These are phyloP conservation scores for Backusella sp. DNA, from an alignment of 192 early-diverging fungal genomes.

Conservation along the genomic window DNA sequence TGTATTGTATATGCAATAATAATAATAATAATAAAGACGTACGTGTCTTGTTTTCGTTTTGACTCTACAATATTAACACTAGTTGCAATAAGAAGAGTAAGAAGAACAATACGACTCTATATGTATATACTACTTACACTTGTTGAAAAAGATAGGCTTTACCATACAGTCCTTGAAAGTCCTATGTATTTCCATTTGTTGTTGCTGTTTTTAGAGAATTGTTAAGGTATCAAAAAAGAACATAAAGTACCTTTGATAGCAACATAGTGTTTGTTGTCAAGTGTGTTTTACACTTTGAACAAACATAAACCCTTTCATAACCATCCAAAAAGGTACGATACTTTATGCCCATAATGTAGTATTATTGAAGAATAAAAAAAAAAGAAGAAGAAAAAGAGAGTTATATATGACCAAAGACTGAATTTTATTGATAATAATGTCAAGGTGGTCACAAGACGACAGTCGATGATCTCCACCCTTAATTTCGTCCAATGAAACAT, in stretches of 20 bases:
- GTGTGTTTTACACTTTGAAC: slow-evolving; percentile 50
- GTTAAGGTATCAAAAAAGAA: neutral
- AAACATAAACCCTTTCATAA: slow-evolving; percentile 40
- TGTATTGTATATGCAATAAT: too few species aligned
- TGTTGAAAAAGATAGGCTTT: slow-evolving; percentile 63
- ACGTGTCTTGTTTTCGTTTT: neutral
- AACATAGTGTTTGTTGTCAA: slow-evolving; percentile 46
- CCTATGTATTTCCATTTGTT: slow-evolving; percentile 20
- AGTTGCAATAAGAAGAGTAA: too few species aligned
- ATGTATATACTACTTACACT: slow-evolving; percentile 42
- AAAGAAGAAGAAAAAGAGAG: neutral
- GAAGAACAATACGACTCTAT: too few species aligned
- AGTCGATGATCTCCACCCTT: slow-evolving; percentile 36
- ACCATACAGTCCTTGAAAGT: slow-evolving; percentile 62
- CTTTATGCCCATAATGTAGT: slow-evolving; percentile 44
- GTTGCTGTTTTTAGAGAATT: neutral
- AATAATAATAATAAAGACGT: neutral
- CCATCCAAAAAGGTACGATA: slow-evolving; percentile 43
- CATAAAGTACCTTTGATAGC: slow-evolving; percentile 44
- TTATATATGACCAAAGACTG: neutral
- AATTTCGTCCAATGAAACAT: slow-evolving; percentile 17
- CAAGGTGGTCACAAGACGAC: slow-evolving; percentile 26
- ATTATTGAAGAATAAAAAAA: slow-evolving; percentile 10
- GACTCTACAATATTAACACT: neutral
- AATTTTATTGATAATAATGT: slow-evolving; percentile 5